These are phyloP conservation scores for Penicillium sp. DNA, from an alignment of 2,329 filamentous ascomycete species.

Conservation along the genomic window DNA sequence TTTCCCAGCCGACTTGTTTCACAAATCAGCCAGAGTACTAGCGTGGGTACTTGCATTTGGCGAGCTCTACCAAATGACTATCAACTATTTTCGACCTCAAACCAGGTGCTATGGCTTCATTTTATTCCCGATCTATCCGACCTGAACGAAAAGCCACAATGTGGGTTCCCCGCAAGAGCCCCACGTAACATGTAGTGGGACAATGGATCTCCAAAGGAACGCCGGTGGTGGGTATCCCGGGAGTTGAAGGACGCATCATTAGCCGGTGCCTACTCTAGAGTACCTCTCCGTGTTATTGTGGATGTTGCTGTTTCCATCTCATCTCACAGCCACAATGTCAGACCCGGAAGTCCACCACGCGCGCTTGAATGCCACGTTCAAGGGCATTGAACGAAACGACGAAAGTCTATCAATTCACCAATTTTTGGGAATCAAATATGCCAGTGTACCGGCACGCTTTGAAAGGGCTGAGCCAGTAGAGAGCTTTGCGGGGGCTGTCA, in stretches of 20 bases:
- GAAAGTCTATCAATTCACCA: constrained; percentile 22
- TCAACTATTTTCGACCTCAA: neutral
- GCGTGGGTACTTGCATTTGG: no score
- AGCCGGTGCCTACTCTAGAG: constrained; percentile 6
- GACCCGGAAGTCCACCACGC: constrained; percentile 21
- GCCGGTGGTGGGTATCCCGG: constrained; percentile 10
- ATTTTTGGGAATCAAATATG: constrained; percentile 35
- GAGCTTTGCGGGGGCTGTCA: constrained; percentile 25
- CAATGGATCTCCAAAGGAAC: neutral
- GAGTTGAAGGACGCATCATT: constrained; percentile 11
- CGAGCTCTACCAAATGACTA: neutral
- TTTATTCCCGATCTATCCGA: neutral
- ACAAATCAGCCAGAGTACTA: no score
- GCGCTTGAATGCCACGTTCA: constrained; percentile 28
- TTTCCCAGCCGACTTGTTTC: neutral
- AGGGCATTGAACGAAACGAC: constrained; percentile 20
- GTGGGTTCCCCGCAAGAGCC: constrained; percentile 25
- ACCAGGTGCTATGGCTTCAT: neutral
- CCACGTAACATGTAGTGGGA: constrained; percentile 11
- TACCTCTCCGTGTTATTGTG: neutral
- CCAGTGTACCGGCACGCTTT: constrained; percentile 30
- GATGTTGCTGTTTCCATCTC: neutral
- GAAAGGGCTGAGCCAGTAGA: constrained; percentile 27
- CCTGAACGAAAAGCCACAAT: neutral
- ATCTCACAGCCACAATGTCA: neutral